phyloP scores from a whole-genome alignment of 441 rosid species.

The California macrophylla region DNA sequence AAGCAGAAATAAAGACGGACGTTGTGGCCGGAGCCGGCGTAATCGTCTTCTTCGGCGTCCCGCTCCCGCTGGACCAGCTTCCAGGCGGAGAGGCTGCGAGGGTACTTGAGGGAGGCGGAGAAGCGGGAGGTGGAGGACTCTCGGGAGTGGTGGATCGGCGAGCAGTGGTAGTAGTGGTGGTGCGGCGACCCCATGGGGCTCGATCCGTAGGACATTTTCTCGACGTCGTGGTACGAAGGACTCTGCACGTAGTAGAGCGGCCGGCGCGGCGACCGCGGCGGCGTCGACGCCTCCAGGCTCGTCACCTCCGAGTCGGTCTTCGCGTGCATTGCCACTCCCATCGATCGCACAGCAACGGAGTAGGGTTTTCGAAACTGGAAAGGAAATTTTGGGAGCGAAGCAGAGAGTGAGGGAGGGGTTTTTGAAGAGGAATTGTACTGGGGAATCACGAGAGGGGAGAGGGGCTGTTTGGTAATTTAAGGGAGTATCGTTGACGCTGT shows the following conservation, averaged over 20 bases:
- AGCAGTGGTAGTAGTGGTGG: slow-evolving; percentile 71
- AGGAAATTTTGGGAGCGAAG: neutral
- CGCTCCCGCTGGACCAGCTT: slow-evolving; percentile 29
- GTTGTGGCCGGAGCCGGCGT: slow-evolving; percentile 25
- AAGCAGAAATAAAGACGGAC: slow-evolving; percentile 52
- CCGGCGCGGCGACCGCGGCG: slow-evolving; percentile 46
- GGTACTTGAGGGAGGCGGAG: slow-evolving; percentile 62
- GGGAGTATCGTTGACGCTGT: neutral
- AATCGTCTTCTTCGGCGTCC: slow-evolving; percentile 28
- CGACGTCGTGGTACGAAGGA: slow-evolving; percentile 74
- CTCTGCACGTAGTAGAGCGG: slow-evolving; percentile 80
- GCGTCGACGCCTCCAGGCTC: slow-evolving; percentile 56
- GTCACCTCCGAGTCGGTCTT: slow-evolving; percentile 78
- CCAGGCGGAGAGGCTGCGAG: slow-evolving; percentile 41
- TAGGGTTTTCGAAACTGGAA: neutral
- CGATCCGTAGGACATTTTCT: slow-evolving; percentile 88
- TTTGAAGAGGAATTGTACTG: neutral
- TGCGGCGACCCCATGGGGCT: slow-evolving; percentile 55
- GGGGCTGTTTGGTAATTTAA: neutral
- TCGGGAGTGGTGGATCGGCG: slow-evolving; percentile 82
- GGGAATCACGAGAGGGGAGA: neutral
- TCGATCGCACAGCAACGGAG: neutral
- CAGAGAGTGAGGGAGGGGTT: neutral
- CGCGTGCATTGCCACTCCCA: slow-evolving; percentile 45
- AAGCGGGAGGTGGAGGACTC: slow-evolving; percentile 79